These are phyloP conservation scores for Sophora flavescens DNA, from an alignment of 306 rosid genomes.

Conservation along the genomic window DNA sequence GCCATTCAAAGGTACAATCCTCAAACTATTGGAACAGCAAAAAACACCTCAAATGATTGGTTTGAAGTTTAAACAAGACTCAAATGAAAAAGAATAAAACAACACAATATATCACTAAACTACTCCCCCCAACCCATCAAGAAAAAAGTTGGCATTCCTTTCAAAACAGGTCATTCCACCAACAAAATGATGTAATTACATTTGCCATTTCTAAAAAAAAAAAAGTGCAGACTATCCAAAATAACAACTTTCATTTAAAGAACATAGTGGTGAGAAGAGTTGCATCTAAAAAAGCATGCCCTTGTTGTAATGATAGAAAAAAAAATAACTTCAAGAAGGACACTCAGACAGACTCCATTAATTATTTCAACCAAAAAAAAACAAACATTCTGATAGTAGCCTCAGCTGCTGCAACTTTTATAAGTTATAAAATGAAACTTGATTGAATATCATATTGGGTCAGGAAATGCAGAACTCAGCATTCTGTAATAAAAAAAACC, in stretches of 20 bases:
- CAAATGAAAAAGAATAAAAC: not conserved
- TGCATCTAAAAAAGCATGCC: not conserved
- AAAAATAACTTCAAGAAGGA: not conserved
- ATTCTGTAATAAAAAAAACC: not conserved
- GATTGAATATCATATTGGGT: not conserved
- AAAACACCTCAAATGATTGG: conserved; percentile 32
- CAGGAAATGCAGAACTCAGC: conserved; percentile 22
- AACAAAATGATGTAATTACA: not conserved
- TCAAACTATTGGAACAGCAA: conserved; percentile 69
- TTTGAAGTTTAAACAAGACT: conserved; percentile 17
- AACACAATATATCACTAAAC: not conserved
- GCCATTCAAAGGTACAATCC: conserved; percentile 98
- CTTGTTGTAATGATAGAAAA: not conserved
- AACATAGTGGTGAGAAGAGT: conserved; percentile 1
- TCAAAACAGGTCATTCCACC: not conserved
- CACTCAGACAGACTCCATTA: conserved; percentile 2
- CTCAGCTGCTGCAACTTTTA: conserved; percentile 8
- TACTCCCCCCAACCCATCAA: conserved; percentile 1
- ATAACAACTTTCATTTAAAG: conserved; percentile 7
- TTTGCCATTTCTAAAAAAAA: conserved; percentile 31
- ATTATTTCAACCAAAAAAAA: not conserved
- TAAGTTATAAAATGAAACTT: conserved; percentile 25
- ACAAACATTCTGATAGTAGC: not conserved
- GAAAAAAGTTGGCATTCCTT: not conserved
- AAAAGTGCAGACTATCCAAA: conserved; percentile 12